phyloP scores from a whole-genome alignment of 129 eudicot species.

The Pittosporum tobira region DNA sequence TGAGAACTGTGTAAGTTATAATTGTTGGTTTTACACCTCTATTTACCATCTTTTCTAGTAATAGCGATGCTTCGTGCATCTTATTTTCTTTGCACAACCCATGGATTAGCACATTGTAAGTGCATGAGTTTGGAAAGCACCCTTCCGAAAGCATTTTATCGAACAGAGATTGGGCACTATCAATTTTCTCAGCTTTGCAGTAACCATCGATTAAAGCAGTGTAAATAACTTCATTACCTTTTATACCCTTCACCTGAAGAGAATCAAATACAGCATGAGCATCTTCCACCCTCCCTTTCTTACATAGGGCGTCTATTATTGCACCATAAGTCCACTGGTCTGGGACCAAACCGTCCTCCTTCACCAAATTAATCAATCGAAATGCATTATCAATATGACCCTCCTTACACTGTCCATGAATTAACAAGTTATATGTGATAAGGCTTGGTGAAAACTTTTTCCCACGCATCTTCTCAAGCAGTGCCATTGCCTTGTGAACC shows the following conservation, averaged over 20 bases:
- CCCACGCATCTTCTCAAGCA: conserved; percentile 61
- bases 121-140: conserved; percentile 54
- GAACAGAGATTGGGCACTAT: conserved; percentile 39
- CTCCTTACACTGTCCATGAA: conserved; percentile 57
- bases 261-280: conserved; percentile 42
- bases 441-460: conserved; percentile 40
- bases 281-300: conserved; percentile 47
- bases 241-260: conserved; percentile 43
- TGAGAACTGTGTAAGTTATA: conserved; percentile 44
- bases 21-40: conserved; percentile 43
- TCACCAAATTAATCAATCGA: conserved; percentile 52
- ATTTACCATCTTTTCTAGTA: conserved; percentile 49
- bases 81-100: conserved; percentile 55
- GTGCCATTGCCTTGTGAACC: conserved; percentile 62
- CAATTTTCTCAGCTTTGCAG: conserved; percentile 41
- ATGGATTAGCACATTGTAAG: conserved; percentile 51
- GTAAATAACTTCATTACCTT: conserved; percentile 46
- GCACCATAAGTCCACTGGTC: conserved; percentile 61
- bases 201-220: conserved; percentile 64
- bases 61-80: conserved; percentile 33
- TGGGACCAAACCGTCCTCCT: conserved; percentile 46
- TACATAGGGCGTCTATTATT: conserved; percentile 47
- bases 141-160: conserved; percentile 40
- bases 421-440: conserved; percentile 58
- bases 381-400: conserved; percentile 57